Evolutionary conservation across 2,329 filamentous ascomycete species (phyloP), one percentile per base, ranked within the genome.

Genomic region (Beauveria brongniartii): DNA sequence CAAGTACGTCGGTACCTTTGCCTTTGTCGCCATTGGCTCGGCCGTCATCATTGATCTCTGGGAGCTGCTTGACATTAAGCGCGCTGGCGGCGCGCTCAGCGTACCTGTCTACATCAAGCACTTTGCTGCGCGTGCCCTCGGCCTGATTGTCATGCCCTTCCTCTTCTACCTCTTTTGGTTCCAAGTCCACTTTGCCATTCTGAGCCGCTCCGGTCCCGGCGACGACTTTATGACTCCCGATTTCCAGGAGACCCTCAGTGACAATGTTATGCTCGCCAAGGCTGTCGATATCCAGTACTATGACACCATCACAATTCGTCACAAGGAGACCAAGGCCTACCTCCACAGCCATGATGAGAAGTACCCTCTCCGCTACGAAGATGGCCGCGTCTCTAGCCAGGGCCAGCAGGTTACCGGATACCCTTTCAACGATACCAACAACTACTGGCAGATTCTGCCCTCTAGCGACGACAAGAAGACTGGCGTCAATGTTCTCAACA

Each of bases 121-220:
- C 76, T 95, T 99, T 72, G 83, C 79, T 44, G 94, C 94, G 64
- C 90, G 94, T 57, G 84, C 87, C n/a, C 79, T 95, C 65, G 92
- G 90, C 16, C 80, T 99, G 61, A 91, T 97, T 68, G 73, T 96
- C 66, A 84, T 97, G 67, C 94, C 94, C 16, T 97, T 99, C 81
- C 81, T 97, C 70, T 95, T 99, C 77, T 99, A 99, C 76, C 84
- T 99, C 52, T 97, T 99, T 82, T 99, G 94, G 94, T 99, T 99
- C 87, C 94, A 99, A 81, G 92, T 99, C 34, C 94, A 99, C 78
- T 99, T 99, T 74, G 82, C 91, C 50, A 91, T 99, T 68, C 82
- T 99, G 64, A 88, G 79, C 66, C 84, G 88, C 63, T 97, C 94
- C 57, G 94, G 94, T 41, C 93, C 94, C 50, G 94, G 94, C 59